Base-by-base conservation (phyloP, 305 asterid species). In the Vinca major region DNA sequence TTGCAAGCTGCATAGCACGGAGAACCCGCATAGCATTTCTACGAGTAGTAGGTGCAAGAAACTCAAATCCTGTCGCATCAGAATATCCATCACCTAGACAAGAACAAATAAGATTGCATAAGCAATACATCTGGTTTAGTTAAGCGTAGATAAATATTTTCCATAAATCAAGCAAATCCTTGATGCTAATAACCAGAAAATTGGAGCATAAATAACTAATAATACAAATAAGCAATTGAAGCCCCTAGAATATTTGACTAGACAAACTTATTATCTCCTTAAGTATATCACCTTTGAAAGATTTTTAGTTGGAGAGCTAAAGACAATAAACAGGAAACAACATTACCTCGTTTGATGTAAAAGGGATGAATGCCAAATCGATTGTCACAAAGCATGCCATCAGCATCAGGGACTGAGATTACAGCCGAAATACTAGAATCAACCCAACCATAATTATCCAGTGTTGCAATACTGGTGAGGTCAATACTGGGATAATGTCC, bases 1-100 rank as follows among this genome's bases (percentile, higher is more conserved):
- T 94, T 56, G 85, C 78, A 77, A 94, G 95, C 85, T 94, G 99
- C 98, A 91, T 88, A 51, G 99, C 99, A 78, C 99, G 99, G 76
- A 94, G 86, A 73, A 94, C 93, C 75, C 97, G 84, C 85, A 83
- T 77, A 56, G 95, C 84, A 86, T 94, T 94, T 81, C 89, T 82
- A 48, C 85, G 81, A 71, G 99, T 91, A 50, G 99, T 94, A 50
- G 98, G 99, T 63, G 99, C 98, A 67, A 74, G 75, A 71, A 94
- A 88, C 75, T 89, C 92, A 81, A 89, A 94, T 37, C 89, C 90
- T 53, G 85, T 82, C 7, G 75, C 81, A 66, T 56, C 79, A 73
- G 71, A 62, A 69, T 65, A 67, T 70, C 80, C 84, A 14, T 63
- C 70, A 75, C 98, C 99, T 94, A 82, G 71, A 74, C 76, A 75